Evolutionary conservation across 2,329 filamentous ascomycete genomes (phyloP), one percentile per base, ranked within the genome.

Genomic region (Huntiella bhutanensis): DNA sequence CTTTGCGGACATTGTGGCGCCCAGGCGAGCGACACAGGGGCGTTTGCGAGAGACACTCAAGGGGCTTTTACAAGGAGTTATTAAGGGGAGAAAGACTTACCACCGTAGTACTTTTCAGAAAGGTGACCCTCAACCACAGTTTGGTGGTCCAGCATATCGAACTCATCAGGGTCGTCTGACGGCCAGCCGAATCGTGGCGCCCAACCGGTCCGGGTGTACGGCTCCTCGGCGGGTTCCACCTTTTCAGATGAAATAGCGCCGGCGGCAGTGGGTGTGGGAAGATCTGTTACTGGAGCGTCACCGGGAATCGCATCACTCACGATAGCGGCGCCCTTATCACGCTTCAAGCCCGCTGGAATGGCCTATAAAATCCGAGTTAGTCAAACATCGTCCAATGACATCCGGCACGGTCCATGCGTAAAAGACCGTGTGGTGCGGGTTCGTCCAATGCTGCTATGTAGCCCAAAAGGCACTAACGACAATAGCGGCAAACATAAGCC

Each of bases 31-130:
- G 22, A 28, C 22, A 28, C 22, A 28, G 22, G 22, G 22, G 22
- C 22, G 22, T 28, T 28, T 28, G 22, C 22, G 22, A 28, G 22
- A 28, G 22, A 28, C 22, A 28, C 22, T 28, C 22, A 3, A 28
- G 22, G 22, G 22, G 22, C 22, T 28, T 28, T 28, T 28, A 6
- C 5, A 28, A 8, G 22, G 22, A 8, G 22, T 7, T 40, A 15
- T 40, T 12, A 39, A 39, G 13, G 15, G 16, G 37, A 40, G 37
- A 15, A 3, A 43, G 32, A 47, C 70, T 55, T 64, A 82, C 80
- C 82, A 58, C 91, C 91, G 59, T 82, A 98, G 60, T 92, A 84
- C 58, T 83, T 83, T 58, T 96, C 87, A 37, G 88, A 77, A 33
- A 98, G 63, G 60, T 79, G 80, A 50, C 77, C 73, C 59, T 98